Evolutionary conservation across 1,139 yeast species (phyloP), one percentile per base, ranked within the genome.

Genomic region (Kodamaea arcana): DNA sequence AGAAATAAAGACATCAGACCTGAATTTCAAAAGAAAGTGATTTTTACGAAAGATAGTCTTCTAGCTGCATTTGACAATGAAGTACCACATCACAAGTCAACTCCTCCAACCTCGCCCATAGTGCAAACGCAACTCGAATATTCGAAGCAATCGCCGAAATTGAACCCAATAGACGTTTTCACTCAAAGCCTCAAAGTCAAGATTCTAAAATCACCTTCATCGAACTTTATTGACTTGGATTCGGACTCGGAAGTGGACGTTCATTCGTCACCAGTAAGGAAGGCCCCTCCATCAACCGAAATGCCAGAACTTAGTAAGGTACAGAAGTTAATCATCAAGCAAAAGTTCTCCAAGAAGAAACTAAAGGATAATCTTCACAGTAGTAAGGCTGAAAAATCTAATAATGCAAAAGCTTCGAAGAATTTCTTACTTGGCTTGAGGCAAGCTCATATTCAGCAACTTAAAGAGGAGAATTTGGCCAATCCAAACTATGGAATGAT

Each of bases 281-380:
- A 28, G 15, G 16, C 11, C 32, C 12, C 9, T 12, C 21, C 9
- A 24, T 25, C 24, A 25, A 6, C 18, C 6, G 26, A 26, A 3
- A 54, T 66, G 15, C 72, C 72, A 3, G 50, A 52, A 29, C 43
- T 69, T 27, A 47, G 70, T 10, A 69, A 68, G 40, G 74, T 63
- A 30, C 56, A 60, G 35, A 54, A 54, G 27, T 51, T 69, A 15
- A 31, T 50, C 10, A 54, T 69, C 22, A 65, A 61, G 40, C 69
- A 63, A 42, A 65, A 57, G 34, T 68, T 59, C 41, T 50, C 61
- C 12, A 57, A 50, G 33, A 56, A 50, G 37, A 51, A 46, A 24
- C 33, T 49, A 24, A 28, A 34, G 27, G 23, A 14, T 15, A 32
- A 29, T 9, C 30, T 24, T 3, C 16, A 29, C 8, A 25, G 29